phyloP scores from a whole-genome alignment of 176 grass and related monocot genomes.

The Luzula sylvatica region DNA sequence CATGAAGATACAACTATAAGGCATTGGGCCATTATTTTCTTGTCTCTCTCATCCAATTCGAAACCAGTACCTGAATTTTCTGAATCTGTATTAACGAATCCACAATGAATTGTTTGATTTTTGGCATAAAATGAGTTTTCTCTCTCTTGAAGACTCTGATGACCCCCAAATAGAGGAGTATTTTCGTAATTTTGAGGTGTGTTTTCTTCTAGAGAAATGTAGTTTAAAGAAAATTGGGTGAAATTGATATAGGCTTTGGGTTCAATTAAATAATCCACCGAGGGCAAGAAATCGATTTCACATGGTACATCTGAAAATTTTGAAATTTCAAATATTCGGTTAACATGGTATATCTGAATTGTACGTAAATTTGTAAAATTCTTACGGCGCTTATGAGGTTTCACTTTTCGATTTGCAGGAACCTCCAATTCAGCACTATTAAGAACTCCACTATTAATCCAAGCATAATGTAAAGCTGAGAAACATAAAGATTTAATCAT shows the following conservation, averaged over 20 bases:
- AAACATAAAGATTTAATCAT: slow-evolving; percentile 6
- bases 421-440: slow-evolving; percentile 9
- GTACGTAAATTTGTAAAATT: background rate
- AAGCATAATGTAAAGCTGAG: slow-evolving; percentile 36
- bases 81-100: slow-evolving; percentile 51
- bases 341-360: background rate
- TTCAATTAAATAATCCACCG: slow-evolving; percentile 49
- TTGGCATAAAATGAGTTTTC: slow-evolving; percentile 56
- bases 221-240: slow-evolving; percentile 54
- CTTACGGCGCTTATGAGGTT: slow-evolving; percentile 30
- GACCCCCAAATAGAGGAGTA: slow-evolving; percentile 53
- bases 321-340: slow-evolving; percentile 19
- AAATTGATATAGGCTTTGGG: slow-evolving; percentile 47
- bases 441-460: slow-evolving; percentile 14
- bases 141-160: slow-evolving; percentile 55
- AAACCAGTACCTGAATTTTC: slow-evolving; percentile 43
- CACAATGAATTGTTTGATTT: slow-evolving; percentile 81
- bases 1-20: slow-evolving; percentile 72
- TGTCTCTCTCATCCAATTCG: slow-evolving; percentile 65
- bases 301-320: slow-evolving; percentile 60
- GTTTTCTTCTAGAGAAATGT: slow-evolving; percentile 36
- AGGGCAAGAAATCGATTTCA: slow-evolving; percentile 53
- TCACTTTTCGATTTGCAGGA: slow-evolving; percentile 17
- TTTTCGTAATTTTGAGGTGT: slow-evolving; percentile 9
- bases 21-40: slow-evolving; percentile 51